Conservation (phyloP, 768 basidiomycete species). For the Lentinula raphanica region DNA sequence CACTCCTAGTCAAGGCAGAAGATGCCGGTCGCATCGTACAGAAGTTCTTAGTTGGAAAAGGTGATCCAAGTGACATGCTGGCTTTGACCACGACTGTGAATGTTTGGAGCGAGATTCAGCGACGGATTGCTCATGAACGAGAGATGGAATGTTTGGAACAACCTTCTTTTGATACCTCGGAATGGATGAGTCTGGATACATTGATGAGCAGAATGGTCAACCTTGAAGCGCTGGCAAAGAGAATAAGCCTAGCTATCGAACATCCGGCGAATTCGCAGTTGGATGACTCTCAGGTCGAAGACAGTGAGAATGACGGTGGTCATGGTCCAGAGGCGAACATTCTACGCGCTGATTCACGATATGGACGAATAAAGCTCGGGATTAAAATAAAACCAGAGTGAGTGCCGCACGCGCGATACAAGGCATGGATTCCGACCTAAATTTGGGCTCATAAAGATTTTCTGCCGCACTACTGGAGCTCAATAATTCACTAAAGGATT, state of each 20-base stretch:
- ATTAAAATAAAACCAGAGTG: constrained; percentile 60
- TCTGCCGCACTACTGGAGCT: not conserved
- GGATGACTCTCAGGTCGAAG: not conserved
- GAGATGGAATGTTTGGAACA: constrained; percentile 39
- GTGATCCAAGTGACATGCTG: constrained; percentile 59
- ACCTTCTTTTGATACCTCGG: constrained; percentile 20
- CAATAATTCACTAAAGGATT: not conserved
- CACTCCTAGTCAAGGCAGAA: constrained; percentile 50
- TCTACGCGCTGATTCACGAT: constrained; percentile 19
- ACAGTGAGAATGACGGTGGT: constrained; percentile 18
- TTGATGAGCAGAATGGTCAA: constrained; percentile 49
- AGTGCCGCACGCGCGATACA: too few relatives aligned
- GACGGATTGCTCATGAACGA: constrained; percentile 52
- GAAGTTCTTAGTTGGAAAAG: constrained; percentile 65
- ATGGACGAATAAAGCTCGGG: constrained; percentile 40
- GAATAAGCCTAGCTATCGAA: constrained; percentile 47
- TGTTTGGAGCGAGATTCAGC: constrained; percentile 50
- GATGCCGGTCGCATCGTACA: constrained; percentile 77
- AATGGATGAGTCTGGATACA: constrained; percentile 54
- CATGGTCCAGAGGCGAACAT: constrained; percentile 6
- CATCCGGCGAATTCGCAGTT: not conserved
- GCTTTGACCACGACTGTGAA: constrained; percentile 59
- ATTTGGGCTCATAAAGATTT: too few relatives aligned
- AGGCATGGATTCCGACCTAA: too few relatives aligned
- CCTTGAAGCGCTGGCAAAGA: constrained; percentile 46